Conservation (phyloP, 1,139 yeast species). For the Yamadazyma sp. region DNA sequence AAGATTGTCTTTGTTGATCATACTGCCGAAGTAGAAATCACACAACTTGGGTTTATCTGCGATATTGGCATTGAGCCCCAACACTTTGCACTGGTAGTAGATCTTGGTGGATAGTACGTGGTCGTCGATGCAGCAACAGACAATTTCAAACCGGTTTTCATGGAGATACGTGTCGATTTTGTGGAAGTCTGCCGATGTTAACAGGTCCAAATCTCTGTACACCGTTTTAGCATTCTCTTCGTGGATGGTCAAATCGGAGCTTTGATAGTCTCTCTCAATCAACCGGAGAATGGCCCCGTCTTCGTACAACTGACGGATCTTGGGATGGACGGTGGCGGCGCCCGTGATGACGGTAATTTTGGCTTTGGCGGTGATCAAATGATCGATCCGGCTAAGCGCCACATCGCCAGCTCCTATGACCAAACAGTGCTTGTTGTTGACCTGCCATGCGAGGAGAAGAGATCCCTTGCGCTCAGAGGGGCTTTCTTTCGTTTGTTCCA, state of each 20-base stretch:
- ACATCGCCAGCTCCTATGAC: constrained; percentile 86
- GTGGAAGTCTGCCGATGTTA: constrained; percentile 28
- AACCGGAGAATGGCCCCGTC: constrained; percentile 46
- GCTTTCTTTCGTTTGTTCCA: not conserved
- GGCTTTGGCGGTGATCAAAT: constrained; percentile 69
- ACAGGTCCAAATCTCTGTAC: constrained; percentile 16
- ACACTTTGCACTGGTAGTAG: constrained; percentile 56
- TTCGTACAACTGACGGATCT: constrained; percentile 34
- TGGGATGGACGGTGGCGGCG: constrained; percentile 39
- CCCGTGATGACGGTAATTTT: constrained; percentile 68
- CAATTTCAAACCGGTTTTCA: constrained; percentile 55
- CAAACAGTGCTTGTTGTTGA: constrained; percentile 60
- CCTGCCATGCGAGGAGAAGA: constrained; percentile 72
- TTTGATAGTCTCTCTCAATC: constrained; percentile 39
- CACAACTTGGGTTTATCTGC: constrained; percentile 84
- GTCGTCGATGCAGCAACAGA: constrained; percentile 76
- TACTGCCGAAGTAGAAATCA: constrained; percentile 84
- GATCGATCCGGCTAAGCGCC: constrained; percentile 68
- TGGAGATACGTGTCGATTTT: constrained; percentile 33
- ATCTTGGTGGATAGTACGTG: constrained; percentile 59
- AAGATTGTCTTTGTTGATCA: constrained; percentile 72
- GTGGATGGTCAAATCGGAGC: not conserved
- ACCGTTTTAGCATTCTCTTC: not conserved
- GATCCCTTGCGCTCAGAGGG: not conserved
- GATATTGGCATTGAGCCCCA: constrained; percentile 68